phyloP scores from a whole-genome alignment of 1,139 yeast species.

The Zhuliangozyma blackwelliae region DNA sequence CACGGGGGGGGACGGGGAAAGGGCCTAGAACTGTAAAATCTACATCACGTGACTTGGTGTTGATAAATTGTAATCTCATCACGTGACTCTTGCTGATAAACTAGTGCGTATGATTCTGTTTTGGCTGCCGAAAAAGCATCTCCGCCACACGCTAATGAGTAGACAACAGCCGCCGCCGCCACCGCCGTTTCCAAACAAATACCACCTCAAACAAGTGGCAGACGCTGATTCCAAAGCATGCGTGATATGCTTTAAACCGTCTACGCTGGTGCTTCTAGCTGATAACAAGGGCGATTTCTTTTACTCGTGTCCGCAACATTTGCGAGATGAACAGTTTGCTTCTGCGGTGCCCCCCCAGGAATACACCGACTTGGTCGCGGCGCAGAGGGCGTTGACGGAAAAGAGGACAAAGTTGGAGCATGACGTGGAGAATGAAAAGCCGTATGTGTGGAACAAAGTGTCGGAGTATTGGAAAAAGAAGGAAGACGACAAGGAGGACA shows the following conservation, averaged over 20 bases:
- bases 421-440: constrained; percentile 26
- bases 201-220: constrained; percentile 55
- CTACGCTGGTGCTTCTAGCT: constrained; percentile 57
- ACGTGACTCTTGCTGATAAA: no score
- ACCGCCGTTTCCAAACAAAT: constrained; percentile 50
- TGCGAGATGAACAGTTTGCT: constrained; percentile 61
- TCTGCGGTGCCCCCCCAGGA: constrained; percentile 45
- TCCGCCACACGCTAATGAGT: no score
- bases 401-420: constrained; percentile 32
- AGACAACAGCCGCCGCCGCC: no score
- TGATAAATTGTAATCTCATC: no score
- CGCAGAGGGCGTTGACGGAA: constrained; percentile 33
- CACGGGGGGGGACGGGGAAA: constrained; percentile 40
- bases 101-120: no score
- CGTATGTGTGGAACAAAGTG: constrained; percentile 29
- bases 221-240: constrained; percentile 56
- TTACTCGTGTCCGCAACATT: constrained; percentile 63
- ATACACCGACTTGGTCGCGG: constrained; percentile 39
- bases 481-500: constrained; percentile 10
- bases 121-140: no score
- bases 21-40: no score
- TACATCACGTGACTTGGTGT: no score
- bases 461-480: constrained; percentile 15
- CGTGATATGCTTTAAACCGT: constrained; percentile 62
- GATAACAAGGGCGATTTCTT: constrained; percentile 56